Conservation (phyloP, 208 protist genomes). For the Trypanosoma platydactyli region DNA sequence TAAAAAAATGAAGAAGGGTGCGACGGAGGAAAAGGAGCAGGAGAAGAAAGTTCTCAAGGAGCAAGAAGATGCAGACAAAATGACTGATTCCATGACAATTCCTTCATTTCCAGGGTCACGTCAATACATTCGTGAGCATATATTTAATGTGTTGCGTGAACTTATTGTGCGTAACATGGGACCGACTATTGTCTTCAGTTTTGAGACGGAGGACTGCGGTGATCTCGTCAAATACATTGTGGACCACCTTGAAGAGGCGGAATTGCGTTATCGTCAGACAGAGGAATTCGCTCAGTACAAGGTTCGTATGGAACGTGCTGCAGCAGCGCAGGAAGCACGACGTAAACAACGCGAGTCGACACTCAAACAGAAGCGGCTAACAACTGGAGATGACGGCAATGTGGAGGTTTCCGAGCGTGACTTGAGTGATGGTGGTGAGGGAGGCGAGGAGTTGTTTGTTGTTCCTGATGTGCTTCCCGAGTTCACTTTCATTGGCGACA, state of each 20-base stretch:
- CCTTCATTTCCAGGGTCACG: constrained; percentile 75
- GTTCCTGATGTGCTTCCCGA: constrained; percentile 85
- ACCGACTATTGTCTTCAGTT: constrained; percentile 91
- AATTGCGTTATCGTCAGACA: constrained; percentile 77
- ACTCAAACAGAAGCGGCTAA: constrained; percentile 75
- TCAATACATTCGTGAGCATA: constrained; percentile 79
- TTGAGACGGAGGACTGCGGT: constrained; percentile 88
- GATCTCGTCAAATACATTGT: constrained; percentile 83
- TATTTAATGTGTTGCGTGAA: constrained; percentile 89
- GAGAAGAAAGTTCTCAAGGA: not conserved
- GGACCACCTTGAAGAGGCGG: constrained; percentile 72
- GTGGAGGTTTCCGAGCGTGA: constrained; percentile 53
- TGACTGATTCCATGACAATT: not conserved
- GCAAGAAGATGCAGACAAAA: not conserved
- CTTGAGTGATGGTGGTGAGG: constrained; percentile 48
- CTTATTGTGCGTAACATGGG: constrained; percentile 85
- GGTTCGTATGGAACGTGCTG: constrained; percentile 59
- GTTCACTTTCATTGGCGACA: constrained; percentile 83
- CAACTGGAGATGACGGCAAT: constrained; percentile 72
- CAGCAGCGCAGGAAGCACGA: constrained; percentile 51
- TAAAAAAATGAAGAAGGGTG: constrained; percentile 6
- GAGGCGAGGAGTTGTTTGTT: constrained; percentile 55
- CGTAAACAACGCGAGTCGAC: constrained; percentile 72
- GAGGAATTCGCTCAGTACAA: constrained; percentile 87
- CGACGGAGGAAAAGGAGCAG: constrained; percentile 14